Conservation (phyloP, 164 flowering plant species). For the Umbilicus rupestris region DNA sequence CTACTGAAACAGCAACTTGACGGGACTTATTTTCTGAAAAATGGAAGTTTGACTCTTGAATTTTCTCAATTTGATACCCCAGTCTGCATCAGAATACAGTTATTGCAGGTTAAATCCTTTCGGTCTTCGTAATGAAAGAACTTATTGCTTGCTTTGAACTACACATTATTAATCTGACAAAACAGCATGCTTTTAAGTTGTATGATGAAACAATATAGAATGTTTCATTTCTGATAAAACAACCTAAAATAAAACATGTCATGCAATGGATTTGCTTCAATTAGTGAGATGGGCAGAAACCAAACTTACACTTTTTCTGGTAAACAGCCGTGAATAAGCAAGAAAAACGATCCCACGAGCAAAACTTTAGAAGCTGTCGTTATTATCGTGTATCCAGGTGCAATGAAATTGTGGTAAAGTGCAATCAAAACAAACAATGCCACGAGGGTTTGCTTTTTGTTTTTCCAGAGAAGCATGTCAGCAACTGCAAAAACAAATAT, state of each 20-base stretch:
- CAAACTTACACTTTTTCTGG: constrained; percentile 62
- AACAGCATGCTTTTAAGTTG: not conserved
- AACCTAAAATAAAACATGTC: not conserved
- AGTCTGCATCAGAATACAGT: constrained; percentile 37
- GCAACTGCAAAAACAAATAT: constrained; percentile 67
- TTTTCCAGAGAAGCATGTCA: constrained; percentile 82
- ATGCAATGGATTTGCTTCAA: not conserved
- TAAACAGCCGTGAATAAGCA: constrained; percentile 67
- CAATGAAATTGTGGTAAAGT: constrained; percentile 57
- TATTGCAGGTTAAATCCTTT: not conserved
- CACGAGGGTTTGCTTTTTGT: constrained; percentile 51
- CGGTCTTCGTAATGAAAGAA: not conserved
- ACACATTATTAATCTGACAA: constrained; percentile 1
- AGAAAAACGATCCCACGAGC: constrained; percentile 36
- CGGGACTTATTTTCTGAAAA: constrained; percentile 51
- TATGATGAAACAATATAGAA: not conserved
- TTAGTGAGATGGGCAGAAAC: not conserved
- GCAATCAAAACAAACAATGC: constrained; percentile 39
- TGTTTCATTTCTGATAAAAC: not conserved
- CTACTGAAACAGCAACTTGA: constrained; percentile 32
- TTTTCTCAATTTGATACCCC: constrained; percentile 67
- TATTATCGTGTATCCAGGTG: constrained; percentile 54
- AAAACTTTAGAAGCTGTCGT: constrained; percentile 66
- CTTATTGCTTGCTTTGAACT: not conserved
- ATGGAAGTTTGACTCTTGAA: constrained; percentile 50